These are phyloP conservation scores for Tolypocladium sp. DNA, from an alignment of 2,329 filamentous ascomycete genomes.

Conservation along the genomic window DNA sequence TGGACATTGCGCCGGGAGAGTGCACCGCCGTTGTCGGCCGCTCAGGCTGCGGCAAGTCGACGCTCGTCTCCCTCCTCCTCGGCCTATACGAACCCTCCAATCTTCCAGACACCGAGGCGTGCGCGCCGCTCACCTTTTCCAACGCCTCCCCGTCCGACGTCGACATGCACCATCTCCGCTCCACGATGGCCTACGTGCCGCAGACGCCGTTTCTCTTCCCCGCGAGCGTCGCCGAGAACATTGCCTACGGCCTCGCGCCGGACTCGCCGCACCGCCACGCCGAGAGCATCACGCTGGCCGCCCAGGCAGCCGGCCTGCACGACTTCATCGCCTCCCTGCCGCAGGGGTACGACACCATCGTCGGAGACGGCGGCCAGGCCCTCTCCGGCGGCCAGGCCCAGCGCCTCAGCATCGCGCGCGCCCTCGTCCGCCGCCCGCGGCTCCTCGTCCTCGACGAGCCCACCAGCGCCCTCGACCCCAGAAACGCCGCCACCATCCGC, in stretches of 20 bases:
- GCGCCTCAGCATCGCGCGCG: conserved; percentile 70
- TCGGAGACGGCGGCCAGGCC: conserved; percentile 67
- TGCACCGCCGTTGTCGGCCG: conserved; percentile 72
- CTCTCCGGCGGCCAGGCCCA: conserved; percentile 80
- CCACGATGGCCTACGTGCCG: conserved; percentile 57
- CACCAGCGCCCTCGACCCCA: conserved; percentile 68
- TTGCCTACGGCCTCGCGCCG: conserved; percentile 63
- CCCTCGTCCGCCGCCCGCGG: conserved; percentile 60
- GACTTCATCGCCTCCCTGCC: conserved; percentile 69
- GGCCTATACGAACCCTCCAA: conserved; percentile 51
- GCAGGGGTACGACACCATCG: conserved; percentile 45
- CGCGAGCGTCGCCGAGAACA: conserved; percentile 68
- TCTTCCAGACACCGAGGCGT: neutral
- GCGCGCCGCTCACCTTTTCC: conserved; percentile 44
- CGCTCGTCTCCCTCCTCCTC: conserved; percentile 65
- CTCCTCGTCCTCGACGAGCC: conserved; percentile 81
- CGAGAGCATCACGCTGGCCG: conserved; percentile 38
- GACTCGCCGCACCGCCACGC: conserved; percentile 38
- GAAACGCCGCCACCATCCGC: conserved; percentile 56
- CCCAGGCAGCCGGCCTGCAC: conserved; percentile 56
- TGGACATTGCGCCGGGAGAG: conserved; percentile 53
- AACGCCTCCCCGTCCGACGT: conserved; percentile 47
- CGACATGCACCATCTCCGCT: conserved; percentile 51
- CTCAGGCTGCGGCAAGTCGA: conserved; percentile 89
- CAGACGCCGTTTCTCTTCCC: conserved; percentile 73